Percentiles rank a stretch among this genome's conserved stretches.
phyloP scores from a whole-genome alignment of 2,329 filamentous ascomycete genomes.

The Trichothecium roseum region DNA sequence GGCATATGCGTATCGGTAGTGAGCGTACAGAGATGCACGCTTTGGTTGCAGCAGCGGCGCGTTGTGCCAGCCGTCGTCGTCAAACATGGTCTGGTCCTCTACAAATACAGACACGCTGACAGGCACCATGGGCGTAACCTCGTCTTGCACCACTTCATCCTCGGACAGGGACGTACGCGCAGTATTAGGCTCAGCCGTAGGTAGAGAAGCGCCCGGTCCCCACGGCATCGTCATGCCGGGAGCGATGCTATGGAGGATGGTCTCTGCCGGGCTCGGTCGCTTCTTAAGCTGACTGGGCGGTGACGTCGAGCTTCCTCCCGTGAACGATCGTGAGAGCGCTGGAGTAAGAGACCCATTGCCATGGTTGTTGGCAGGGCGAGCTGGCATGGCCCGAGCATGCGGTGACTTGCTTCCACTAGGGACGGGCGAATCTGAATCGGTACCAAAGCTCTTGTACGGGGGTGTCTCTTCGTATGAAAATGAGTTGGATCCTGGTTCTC shows the following conservation, averaged over 20 bases:
- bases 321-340: slow-evolving; percentile 39
- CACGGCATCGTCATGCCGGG: slow-evolving; percentile 21
- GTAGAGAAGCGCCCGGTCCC: slow-evolving; percentile 23
- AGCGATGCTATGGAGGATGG: slow-evolving; percentile 43
- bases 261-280: slow-evolving; percentile 51
- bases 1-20: slow-evolving; percentile 56
- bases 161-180: slow-evolving; percentile 43
- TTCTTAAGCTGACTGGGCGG: slow-evolving; percentile 36
- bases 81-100: slow-evolving; percentile 54
- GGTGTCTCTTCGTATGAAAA: slow-evolving; percentile 55
- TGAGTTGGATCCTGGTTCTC: slow-evolving; percentile 44
- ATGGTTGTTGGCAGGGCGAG: not conserved
- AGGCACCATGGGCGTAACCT: slow-evolving; percentile 30
- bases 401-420: not conserved
- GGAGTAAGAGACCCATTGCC: slow-evolving; percentile 39
- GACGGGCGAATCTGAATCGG: slow-evolving; percentile 30
- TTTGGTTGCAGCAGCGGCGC: slow-evolving; percentile 45
- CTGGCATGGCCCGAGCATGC: not conserved
- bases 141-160: slow-evolving; percentile 38
- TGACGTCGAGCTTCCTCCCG: slow-evolving; percentile 28
- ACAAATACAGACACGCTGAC: slow-evolving; percentile 42
- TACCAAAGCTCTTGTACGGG: slow-evolving; percentile 30
- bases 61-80: slow-evolving; percentile 56
- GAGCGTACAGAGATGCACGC: slow-evolving; percentile 39
- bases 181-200: slow-evolving; percentile 33